Conservation (phyloP, 2,329 filamentous ascomycete genomes). For the Chaetomiaceae sp. region DNA sequence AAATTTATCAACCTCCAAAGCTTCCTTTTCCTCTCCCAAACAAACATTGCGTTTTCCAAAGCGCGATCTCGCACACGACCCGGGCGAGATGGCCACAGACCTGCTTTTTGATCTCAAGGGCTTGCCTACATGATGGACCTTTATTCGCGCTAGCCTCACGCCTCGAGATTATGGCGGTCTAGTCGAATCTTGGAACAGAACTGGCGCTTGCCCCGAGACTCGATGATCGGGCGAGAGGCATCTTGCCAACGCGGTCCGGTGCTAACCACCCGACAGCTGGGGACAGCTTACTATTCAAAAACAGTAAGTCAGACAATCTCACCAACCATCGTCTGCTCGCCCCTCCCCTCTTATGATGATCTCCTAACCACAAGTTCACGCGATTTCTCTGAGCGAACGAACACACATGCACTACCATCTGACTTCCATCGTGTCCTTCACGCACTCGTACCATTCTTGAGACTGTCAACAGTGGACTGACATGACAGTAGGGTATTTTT, state of each 20-base stretch:
- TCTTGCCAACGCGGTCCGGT: no score
- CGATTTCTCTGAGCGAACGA: slow-evolving; percentile 55
- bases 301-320: slow-evolving; percentile 15
- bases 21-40: slow-evolving; percentile 9
- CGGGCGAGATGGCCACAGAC: not conserved
- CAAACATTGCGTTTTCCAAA: not conserved
- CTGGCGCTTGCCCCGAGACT: no score
- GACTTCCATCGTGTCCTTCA: slow-evolving; percentile 31
- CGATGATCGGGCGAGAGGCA: not conserved
- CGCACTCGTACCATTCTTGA: not conserved
- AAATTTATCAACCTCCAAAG: slow-evolving; percentile 14
- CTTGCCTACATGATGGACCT: no score
- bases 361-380: slow-evolving; percentile 54
- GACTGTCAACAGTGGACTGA: slow-evolving; percentile 14
- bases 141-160: no score
- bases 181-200: no score
- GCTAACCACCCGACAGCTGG: no score
- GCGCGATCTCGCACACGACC: not conserved
- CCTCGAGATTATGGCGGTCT: no score
- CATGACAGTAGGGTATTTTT: slow-evolving; percentile 10
- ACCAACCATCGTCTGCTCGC: not conserved
- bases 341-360: slow-evolving; percentile 45
- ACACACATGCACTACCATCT: slow-evolving; percentile 77
- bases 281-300: not conserved
- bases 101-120: not conserved